phyloP scores from a whole-genome alignment of 495 filamentous ascomycete species.

The Hypoxylon intermedium region DNA sequence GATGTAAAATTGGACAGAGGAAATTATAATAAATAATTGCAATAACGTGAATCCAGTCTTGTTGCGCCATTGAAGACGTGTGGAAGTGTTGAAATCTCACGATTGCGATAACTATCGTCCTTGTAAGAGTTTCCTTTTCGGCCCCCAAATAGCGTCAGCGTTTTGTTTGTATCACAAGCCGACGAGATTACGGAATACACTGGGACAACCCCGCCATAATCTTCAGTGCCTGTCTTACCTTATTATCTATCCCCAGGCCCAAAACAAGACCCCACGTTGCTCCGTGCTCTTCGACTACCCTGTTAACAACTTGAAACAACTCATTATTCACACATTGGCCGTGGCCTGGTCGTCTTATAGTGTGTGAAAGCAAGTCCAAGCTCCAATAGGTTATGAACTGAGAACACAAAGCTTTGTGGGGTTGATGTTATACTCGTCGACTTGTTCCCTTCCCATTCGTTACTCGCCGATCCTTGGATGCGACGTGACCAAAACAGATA shows the following conservation, averaged over 20 bases:
- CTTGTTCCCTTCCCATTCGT: constrained; percentile 19
- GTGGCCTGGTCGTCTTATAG: constrained; percentile 18
- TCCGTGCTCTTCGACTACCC: constrained; percentile 26
- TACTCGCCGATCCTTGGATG: constrained; percentile 7
- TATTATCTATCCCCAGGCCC: constrained; percentile 13
- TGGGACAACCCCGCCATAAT: constrained; percentile 25
- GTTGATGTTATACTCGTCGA: constrained; percentile 19
- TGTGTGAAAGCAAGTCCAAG: constrained; percentile 21
- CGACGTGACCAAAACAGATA: constrained; percentile 1
- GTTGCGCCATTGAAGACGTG: neutral
- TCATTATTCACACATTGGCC: constrained; percentile 24
- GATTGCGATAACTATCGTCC: neutral
- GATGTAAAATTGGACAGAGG: neutral
- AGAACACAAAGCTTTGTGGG: constrained; percentile 15
- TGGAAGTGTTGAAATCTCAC: neutral
- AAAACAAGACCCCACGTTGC: constrained; percentile 34
- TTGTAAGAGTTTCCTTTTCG: neutral
- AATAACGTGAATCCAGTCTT: neutral
- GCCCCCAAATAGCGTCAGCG: constrained; percentile 18
- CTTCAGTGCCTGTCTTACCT: constrained; percentile 9
- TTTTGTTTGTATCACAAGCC: constrained; percentile 38
- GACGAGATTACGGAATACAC: neutral
- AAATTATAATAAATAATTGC: neutral
- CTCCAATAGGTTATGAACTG: constrained; percentile 23
- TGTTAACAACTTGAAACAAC: constrained; percentile 34